Evolutionary conservation across 192 early-diverging fungal genomes (phyloP), one percentile per base, ranked within the genome.

Genomic region (Rhizoclosmatium sp.): DNA sequence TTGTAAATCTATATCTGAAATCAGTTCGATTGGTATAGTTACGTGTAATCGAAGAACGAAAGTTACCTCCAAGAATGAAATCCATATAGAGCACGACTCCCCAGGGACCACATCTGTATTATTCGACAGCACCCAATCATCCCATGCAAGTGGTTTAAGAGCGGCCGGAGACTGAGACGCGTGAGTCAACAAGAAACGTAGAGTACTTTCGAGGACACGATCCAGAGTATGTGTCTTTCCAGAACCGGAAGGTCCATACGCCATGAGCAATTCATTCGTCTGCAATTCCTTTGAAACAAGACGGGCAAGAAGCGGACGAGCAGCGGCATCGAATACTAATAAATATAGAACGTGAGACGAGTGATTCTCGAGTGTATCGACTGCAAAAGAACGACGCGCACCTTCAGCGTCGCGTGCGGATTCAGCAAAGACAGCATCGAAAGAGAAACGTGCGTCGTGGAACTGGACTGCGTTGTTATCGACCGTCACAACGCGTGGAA

Each of bases 371-470:
- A 3, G 16, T 41, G 3, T 60, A 19, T n/a, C 56, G 16, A 59
- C 48, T 5, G 14, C 1, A 31, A 31, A 31, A 31, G 31, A 31
- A 31, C 31, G 31, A 31, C 12, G 44, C 21, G n/a, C 44, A 78
- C 77, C 77, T 12, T 70, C 7, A 12, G 75, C 72, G 14, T 80
- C 44, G 16, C n/a, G 4, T 21, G 56, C 69, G 66, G 45, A 10
- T 61, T 80, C 79, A 23, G n/a, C 48, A 66, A 80, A 80, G 4
- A 80, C 79, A 23, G 48, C 47, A 31, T 74, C 73, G 66, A 80
- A 80, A 1, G 61, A 42, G 65, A 47, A 80, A 12, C 4, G 5
- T 58, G 47, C 48, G 42, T 19, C 65, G 19, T 75, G 19, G 59
- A 45, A 49, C n/a, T 12, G 12, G n/a, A 41, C 10, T 47, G 77